phyloP scores from a whole-genome alignment of 2,329 filamentous ascomycete species.

The Colletotrichum sp. region DNA sequence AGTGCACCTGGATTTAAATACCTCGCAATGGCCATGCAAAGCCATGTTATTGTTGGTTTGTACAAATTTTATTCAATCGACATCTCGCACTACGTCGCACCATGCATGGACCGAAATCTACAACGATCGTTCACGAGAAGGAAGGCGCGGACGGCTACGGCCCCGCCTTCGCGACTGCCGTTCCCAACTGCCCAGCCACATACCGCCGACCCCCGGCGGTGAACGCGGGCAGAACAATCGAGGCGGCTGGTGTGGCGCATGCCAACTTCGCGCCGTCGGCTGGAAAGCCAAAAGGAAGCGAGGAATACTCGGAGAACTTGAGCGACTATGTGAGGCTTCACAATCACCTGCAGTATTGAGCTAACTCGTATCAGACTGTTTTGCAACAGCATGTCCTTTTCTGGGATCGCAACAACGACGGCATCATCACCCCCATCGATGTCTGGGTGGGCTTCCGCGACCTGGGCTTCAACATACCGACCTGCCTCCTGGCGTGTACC shows the following conservation, averaged over 20 bases:
- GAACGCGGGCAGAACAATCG: not conserved
- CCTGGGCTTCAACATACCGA: slow-evolving; percentile 38
- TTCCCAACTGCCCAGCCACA: not conserved
- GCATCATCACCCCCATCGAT: slow-evolving; percentile 38
- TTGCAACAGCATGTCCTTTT: slow-evolving; percentile 42
- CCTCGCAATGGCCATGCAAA: not conserved
- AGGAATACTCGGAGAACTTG: not conserved
- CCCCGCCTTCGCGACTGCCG: not conserved
- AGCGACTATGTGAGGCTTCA: not conserved
- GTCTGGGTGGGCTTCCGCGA: slow-evolving; percentile 40
- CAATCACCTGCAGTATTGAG: no score
- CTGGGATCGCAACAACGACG: slow-evolving; percentile 42
- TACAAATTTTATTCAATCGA: not conserved
- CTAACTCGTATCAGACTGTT: no score
- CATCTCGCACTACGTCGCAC: not conserved
- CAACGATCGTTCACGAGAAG: not conserved
- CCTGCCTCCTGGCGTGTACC: slow-evolving; percentile 38
- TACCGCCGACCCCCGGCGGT: not conserved
- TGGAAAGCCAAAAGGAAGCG: not conserved
- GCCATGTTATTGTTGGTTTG: accelerated
- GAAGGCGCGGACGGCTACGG: not conserved
- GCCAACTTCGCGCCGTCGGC: not conserved
- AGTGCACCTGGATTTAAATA: not conserved
- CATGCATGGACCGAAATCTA: not conserved
- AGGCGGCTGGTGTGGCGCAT: slow-evolving; percentile 1